Conservation (phyloP, 1,284 basidiomycete genomes). For the Rhizoctonia solani region DNA sequence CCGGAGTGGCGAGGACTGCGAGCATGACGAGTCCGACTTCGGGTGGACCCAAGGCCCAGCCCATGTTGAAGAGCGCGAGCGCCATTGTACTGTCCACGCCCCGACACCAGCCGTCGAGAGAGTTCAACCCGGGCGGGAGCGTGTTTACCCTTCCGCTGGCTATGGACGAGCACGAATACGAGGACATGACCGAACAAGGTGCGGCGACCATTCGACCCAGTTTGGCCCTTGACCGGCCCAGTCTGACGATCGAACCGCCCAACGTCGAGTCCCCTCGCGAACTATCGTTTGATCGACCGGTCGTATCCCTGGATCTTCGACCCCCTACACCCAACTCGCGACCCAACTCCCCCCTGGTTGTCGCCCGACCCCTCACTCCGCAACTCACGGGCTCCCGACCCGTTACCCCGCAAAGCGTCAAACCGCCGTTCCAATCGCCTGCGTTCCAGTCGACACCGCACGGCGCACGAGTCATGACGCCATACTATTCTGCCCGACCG, state of each 20-base stretch:
- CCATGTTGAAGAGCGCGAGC: slow-evolving; percentile 13
- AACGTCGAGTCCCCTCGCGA: neutral
- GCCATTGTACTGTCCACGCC: neutral
- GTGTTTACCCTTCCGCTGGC: slow-evolving; percentile 27
- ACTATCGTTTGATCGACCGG: neutral
- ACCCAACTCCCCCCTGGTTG: slow-evolving; percentile 16
- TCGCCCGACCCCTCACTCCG: neutral
- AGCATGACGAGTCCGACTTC: neutral
- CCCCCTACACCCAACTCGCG: neutral
- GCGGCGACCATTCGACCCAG: no score
- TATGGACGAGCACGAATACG: neutral
- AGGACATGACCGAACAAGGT: neutral
- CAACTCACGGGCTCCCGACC: neutral
- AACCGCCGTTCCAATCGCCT: neutral
- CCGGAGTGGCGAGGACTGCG: slow-evolving; percentile 10
- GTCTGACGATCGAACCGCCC: neutral
- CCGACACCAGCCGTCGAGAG: neutral
- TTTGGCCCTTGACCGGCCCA: neutral
- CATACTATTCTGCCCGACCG: neutral
- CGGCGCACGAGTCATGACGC: neutral
- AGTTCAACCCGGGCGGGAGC: slow-evolving; percentile 22
- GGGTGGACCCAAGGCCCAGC: neutral
- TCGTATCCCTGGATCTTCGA: neutral
- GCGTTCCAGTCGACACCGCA: neutral
- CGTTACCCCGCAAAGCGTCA: neutral